phyloP scores from a whole-genome alignment of 805 yeast species.

The Pichia thaimueangensis region DNA sequence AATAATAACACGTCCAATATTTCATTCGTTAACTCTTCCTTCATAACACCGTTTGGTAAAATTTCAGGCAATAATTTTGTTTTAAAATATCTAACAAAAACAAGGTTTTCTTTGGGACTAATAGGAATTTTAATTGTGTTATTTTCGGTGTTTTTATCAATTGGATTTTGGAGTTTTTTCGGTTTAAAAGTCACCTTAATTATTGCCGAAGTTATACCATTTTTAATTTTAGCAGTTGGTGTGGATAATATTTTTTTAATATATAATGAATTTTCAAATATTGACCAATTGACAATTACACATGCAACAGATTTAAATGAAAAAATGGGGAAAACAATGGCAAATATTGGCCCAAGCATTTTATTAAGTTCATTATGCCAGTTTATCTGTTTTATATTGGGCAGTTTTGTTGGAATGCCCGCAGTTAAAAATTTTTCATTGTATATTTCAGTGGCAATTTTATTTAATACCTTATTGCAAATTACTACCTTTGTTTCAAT shows the following conservation, averaged over 20 bases:
- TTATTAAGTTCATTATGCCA: constrained; percentile 72
- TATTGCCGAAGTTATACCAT: constrained; percentile 95
- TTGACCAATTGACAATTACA: constrained; percentile 34
- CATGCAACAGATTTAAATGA: constrained; percentile 42
- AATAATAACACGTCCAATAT: not conserved
- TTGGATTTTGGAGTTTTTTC: constrained; percentile 70
- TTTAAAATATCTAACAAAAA: constrained; percentile 31
- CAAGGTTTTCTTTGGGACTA: constrained; percentile 72
- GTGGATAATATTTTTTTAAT: constrained; percentile 84
- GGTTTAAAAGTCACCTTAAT: constrained; percentile 84
- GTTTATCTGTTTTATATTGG: constrained; percentile 69
- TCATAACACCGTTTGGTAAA: constrained; percentile 7
- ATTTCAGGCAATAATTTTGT: constrained; percentile 8
- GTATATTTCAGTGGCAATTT: constrained; percentile 81
- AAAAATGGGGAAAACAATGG: constrained; percentile 58
- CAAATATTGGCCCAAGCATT: constrained; percentile 82
- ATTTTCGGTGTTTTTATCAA: constrained; percentile 73
- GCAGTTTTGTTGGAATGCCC: constrained; percentile 85
- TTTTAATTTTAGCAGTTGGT: constrained; percentile 89
- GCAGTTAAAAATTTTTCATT: constrained; percentile 92
- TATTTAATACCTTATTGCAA: constrained; percentile 71
- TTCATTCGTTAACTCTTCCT: constrained; percentile 5
- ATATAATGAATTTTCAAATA: constrained; percentile 65
- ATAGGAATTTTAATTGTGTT: constrained; percentile 81
- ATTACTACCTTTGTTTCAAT: constrained; percentile 75